Evolutionary conservation across 2,329 filamentous ascomycete genomes (phyloP), one percentile per base, ranked within the genome.

Genomic region (Alternaria triticina): DNA sequence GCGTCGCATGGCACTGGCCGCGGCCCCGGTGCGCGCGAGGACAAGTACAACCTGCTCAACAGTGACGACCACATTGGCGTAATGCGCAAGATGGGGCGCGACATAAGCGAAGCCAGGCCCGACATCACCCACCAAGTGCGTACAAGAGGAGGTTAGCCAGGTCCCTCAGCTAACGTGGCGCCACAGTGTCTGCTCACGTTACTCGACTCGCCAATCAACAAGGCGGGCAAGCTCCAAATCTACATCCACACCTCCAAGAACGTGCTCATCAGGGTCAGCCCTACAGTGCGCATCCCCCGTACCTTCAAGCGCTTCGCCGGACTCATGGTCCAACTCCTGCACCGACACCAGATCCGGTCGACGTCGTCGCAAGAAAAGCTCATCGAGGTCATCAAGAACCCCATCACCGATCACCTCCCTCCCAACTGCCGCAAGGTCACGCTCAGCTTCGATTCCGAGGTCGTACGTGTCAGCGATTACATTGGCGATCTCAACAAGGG

Each of bases 241-340:
- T 99, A 96, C 84, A 98, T 99, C 70, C 94, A 97, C 81, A 98
- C 96, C 6, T 94, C 95, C 70, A 97, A 97, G 83, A 95, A 96
- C 55, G 95, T 98, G 36, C 86, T 99, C 73, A 99, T 99, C 76
- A 94, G 98, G 83, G 95, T 99, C 70, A 97, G 94, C 77, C 96
- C 96, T n/a, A 94, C 94, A 9, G 96, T 99, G 62, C 93, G 96
- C 76, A 98, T 99, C 70, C 96, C 96, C 54, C 90, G 96, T 82
- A 99, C 96, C 1, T 99, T 99, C 83, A 99, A 99, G 87, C 94
- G 96, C 44, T 99, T 99, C 76, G 96, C 96, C 49, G 96, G 96
- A 83, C 85, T 99, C 65, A 99, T 99, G 96, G 96, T 99, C 58
- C 96, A 99, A 83, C 87, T 99, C 40, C 89, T 99, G 47, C 96